phyloP scores from a whole-genome alignment of 2,329 filamentous ascomycete species.

The Grosmannia clavigera region DNA sequence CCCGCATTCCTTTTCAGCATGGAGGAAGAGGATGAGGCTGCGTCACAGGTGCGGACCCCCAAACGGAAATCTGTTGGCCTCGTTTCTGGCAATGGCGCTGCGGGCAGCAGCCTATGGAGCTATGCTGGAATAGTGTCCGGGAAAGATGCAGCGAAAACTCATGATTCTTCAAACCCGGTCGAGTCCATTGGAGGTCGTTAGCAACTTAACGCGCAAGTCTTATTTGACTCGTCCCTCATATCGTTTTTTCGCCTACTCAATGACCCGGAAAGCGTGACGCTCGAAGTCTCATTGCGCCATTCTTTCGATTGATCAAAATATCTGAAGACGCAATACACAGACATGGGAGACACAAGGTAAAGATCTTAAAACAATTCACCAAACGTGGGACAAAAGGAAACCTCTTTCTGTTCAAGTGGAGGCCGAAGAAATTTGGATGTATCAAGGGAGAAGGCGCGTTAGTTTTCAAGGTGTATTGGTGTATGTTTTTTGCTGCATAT shows the following conservation, averaged over 20 bases:
- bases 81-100: constrained; percentile 11
- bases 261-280: not conserved
- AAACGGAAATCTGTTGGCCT: constrained; percentile 7
- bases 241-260: not conserved
- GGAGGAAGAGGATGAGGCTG: constrained; percentile 48
- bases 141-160: not conserved
- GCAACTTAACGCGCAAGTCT: too few relatives aligned
- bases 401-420: not conserved
- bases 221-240: too few relatives aligned
- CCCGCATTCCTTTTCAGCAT: constrained; percentile 52
- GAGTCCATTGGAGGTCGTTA: not conserved
- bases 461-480: not conserved
- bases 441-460: not conserved
- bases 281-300: not conserved
- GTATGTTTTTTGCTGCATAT: not conserved
- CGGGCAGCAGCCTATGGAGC: constrained; percentile 18
- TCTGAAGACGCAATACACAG: not conserved
- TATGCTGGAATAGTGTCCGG: constrained; percentile 19
- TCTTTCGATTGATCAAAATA: too few relatives aligned
- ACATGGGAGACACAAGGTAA: not conserved
- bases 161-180: not conserved
- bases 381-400: not conserved
- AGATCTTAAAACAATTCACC: not conserved
- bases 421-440: not conserved
- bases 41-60: constrained; percentile 13